Percentiles rank a stretch among this genome's conserved stretches.
These are phyloP conservation scores for Metschnikowia aberdeeniae DNA, from an alignment of 805 yeast species.

Conservation along the genomic window DNA sequence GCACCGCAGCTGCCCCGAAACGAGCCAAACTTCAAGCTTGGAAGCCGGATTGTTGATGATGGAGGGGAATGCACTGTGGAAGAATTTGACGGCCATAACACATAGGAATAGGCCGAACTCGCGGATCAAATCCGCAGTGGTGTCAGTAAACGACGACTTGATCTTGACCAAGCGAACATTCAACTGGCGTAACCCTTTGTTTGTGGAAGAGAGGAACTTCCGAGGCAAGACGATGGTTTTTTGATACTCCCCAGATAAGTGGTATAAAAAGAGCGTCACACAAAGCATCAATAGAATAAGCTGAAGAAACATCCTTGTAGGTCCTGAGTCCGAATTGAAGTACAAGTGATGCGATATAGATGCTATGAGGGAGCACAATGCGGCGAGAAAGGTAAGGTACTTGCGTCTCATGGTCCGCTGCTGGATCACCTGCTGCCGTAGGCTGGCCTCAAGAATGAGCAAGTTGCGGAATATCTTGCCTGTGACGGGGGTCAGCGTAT, in stretches of 20 bases:
- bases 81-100: conserved; percentile 24
- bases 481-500: conserved; percentile 40
- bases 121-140: conserved; percentile 32
- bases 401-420: conserved; percentile 64
- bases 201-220: conserved; percentile 73
- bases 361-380: conserved; percentile 38
- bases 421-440: conserved; percentile 74
- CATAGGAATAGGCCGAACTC: conserved; percentile 32
- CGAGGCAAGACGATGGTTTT: conserved; percentile 82
- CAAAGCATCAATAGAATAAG: conserved; percentile 57
- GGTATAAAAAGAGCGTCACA: conserved; percentile 72
- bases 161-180: conserved; percentile 74
- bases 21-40: conserved; percentile 36
- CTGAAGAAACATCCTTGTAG: conserved; percentile 40
- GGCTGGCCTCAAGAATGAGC: conserved; percentile 77
- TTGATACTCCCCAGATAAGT: conserved; percentile 83
- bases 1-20: conserved; percentile 39
- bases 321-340: conserved; percentile 20
- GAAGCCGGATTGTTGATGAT: conserved; percentile 29
- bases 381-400: conserved; percentile 50
- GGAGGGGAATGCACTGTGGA: conserved; percentile 35
- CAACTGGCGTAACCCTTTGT: conserved; percentile 82
- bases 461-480: conserved; percentile 79
- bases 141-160: conserved; percentile 32
- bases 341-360: conserved; percentile 38